These are phyloP conservation scores for Boletus eberwhitei DNA, from an alignment of 768 basidiomycete genomes.

Conservation along the genomic window DNA sequence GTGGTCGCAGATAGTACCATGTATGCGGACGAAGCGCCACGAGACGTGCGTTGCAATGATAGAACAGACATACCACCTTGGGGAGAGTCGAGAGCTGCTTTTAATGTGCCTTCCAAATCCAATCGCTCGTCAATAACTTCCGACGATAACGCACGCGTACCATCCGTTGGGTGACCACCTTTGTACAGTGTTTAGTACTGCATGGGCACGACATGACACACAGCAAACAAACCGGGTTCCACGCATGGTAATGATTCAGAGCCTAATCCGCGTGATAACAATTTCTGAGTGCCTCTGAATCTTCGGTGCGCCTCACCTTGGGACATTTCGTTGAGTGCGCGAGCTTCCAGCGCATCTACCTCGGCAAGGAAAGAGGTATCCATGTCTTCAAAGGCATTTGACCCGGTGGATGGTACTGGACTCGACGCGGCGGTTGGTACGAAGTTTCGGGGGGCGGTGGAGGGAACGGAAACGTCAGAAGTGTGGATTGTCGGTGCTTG, in stretches of 20 bases:
- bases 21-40: neutral
- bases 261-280: neutral
- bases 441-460: neutral
- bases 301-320: constrained; percentile 8
- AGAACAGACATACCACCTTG: constrained; percentile 19
- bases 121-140: neutral
- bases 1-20: neutral
- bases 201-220: neutral
- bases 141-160: constrained; percentile 7
- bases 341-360: constrained; percentile 47
- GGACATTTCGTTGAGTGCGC: constrained; percentile 12
- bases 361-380: constrained; percentile 33
- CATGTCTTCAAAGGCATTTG: constrained; percentile 13
- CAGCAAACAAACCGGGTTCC: constrained; percentile 6
- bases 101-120: neutral
- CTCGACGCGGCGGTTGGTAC: constrained; percentile 6
- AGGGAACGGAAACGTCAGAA: constrained; percentile 1
- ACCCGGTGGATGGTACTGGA: constrained; percentile 5
- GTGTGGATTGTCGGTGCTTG: constrained; percentile 10
- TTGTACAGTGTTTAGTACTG: neutral
- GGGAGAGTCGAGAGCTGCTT: neutral
- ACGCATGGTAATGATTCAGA: neutral
- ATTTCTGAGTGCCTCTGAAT: neutral
- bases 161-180: constrained; percentile 4
- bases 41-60: neutral